Evolutionary conservation across 2,329 filamentous ascomycete species (phyloP).

Genomic region (Ophiostoma fasciatum): DNA sequence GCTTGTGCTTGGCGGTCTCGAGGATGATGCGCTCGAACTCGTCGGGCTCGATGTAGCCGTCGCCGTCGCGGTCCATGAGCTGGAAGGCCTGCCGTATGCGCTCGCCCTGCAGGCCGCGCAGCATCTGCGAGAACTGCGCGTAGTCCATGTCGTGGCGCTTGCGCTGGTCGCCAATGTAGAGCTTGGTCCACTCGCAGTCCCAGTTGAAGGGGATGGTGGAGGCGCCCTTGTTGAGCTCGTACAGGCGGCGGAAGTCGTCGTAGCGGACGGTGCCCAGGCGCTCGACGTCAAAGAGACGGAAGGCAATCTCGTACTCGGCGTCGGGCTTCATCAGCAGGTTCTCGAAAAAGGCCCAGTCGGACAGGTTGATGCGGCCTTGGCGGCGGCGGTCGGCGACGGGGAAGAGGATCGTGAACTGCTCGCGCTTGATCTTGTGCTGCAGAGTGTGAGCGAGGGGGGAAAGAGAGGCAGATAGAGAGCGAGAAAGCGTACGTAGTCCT

Average conservation of each 20-base stretch:
- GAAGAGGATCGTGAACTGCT: conserved; percentile 92
- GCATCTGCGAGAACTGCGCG: conserved; percentile 93
- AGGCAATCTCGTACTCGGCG: conserved; percentile 97
- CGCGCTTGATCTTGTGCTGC: conserved; percentile 93
- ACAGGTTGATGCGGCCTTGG: conserved; percentile 57
- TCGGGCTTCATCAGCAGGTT: conserved; percentile 88
- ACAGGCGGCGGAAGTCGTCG: conserved; percentile 71
- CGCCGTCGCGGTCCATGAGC: conserved; percentile 74
- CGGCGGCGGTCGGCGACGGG: conserved; percentile 69
- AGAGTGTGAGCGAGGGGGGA: background rate
- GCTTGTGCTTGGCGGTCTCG: conserved; percentile 86
- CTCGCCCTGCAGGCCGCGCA: conserved; percentile 90
- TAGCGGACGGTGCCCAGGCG: conserved; percentile 77
- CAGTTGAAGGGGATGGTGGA: conserved; percentile 88
- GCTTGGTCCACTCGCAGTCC: conserved; percentile 89
- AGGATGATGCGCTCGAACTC: conserved; percentile 95
- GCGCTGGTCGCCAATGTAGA: conserved; percentile 83
- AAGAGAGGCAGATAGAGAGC: background rate
- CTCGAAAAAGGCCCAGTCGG: conserved; percentile 88
- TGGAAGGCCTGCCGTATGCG: conserved; percentile 91
- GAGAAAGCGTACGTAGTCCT: conserved; percentile 68
- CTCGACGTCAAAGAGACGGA: conserved; percentile 85
- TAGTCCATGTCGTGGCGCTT: conserved; percentile 87
- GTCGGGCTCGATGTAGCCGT: conserved; percentile 89
- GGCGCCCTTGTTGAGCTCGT: conserved; percentile 76